A percentile compares a stretch with the other conserved stretches of the same genome.
Evolutionary conservation across 257 asterid species (phyloP).

Genomic region (Primulina huaijiensis): DNA sequence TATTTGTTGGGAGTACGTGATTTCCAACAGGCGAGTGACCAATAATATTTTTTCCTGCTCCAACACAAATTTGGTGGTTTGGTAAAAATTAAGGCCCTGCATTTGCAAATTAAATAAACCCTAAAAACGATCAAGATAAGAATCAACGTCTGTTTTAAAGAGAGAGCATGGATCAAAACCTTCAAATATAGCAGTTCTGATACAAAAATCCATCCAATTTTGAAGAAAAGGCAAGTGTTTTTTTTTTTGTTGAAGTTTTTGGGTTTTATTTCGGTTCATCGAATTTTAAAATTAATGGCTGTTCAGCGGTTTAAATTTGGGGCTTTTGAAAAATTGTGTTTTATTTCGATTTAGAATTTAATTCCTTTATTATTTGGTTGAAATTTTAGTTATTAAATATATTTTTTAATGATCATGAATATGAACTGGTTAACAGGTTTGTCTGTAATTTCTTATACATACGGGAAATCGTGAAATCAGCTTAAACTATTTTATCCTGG

Average conservation of each 20-base stretch:
- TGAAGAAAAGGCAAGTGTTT: slow-evolving; percentile 45
- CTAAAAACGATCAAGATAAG: slow-evolving; percentile 39
- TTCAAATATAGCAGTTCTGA: slow-evolving; percentile 27
- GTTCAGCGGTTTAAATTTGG: slow-evolving; percentile 26
- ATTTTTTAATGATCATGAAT: not conserved
- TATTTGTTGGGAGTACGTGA: not conserved
- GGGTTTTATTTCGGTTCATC: slow-evolving; percentile 32
- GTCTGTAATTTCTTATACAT: not conserved
- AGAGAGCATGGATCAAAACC: slow-evolving; percentile 29
- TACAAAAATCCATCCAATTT: slow-evolving; percentile 30
- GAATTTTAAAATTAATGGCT: slow-evolving; percentile 30
- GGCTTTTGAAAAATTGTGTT: slow-evolving; percentile 26
- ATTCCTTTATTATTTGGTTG: slow-evolving; percentile 16
- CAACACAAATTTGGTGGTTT: slow-evolving; percentile 42
- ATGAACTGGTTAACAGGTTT: slow-evolving; percentile 18
- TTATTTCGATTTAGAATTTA: slow-evolving; percentile 5
- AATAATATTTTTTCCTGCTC: not conserved
- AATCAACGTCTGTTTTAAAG: slow-evolving; percentile 29
- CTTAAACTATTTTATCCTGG: slow-evolving; percentile 15
- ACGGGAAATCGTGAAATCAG: slow-evolving; percentile 10
- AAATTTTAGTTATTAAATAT: slow-evolving; percentile 18
- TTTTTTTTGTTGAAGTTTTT: slow-evolving; percentile 15
- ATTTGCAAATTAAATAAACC: slow-evolving; percentile 39
- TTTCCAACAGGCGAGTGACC: slow-evolving; percentile 25
- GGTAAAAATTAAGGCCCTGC: slow-evolving; percentile 44